phyloP scores from a whole-genome alignment of 345 rosid species.

The Euphorbia peplus region DNA sequence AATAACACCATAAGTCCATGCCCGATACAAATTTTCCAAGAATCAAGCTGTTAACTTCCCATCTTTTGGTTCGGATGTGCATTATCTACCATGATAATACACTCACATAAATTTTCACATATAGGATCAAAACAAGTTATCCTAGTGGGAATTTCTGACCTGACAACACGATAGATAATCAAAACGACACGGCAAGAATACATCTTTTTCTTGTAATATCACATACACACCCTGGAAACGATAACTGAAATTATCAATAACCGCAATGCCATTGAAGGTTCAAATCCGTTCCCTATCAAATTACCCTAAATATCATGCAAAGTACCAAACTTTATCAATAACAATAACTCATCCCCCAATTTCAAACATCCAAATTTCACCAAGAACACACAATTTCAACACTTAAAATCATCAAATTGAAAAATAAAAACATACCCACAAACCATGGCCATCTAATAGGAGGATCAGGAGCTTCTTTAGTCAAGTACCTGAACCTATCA shows the following conservation, averaged over 20 bases:
- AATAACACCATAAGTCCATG: neutral
- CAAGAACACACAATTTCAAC: no score
- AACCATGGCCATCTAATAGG: slow-evolving; percentile 81
- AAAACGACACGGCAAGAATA: no score
- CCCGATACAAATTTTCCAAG: neutral
- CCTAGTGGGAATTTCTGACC: no score
- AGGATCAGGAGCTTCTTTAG: slow-evolving; percentile 71
- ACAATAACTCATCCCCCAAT: neutral
- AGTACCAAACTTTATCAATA: neutral
- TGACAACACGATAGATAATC: no score
- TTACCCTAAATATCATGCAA: neutral
- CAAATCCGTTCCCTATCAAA: neutral
- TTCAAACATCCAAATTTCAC: neutral
- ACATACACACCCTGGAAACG: no score
- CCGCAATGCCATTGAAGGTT: neutral
- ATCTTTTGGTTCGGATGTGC: no score
- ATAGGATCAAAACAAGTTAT: no score
- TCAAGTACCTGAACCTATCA: slow-evolving; percentile 77
- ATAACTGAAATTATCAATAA: no score
- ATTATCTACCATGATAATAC: neutral
- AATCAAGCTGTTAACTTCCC: no score
- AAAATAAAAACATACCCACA: slow-evolving; percentile 49
- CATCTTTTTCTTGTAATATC: no score
- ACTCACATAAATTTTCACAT: no score
- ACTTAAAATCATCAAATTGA: neutral